Base-by-base conservation (phyloP, 148 eudicot genomes). In the Drosera capensis region DNA sequence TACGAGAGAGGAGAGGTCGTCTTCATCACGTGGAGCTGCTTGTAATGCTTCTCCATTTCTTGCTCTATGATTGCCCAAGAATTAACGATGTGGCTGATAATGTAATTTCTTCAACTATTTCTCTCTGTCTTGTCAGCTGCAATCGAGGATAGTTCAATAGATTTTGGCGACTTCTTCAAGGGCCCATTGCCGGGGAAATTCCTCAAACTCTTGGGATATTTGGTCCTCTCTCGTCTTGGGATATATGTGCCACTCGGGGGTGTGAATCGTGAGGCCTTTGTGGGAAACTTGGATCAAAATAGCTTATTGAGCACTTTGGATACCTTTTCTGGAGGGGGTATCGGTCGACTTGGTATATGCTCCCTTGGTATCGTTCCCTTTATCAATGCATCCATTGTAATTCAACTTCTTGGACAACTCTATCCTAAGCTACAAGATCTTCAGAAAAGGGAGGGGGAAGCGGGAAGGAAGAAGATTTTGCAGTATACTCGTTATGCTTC, bases 141-240 rank as follows among this genome's bases (percentile, higher is more conserved):
- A 36, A 92, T 92, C 66, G 99, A 92, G 63, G 95, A 92, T 58
- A 92, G 90, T 52, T 78, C 94, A 47, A 82, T 92, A 49, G 95
- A 85, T 65, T 69, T 92, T 44, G 99, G 94, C 40, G 99, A 92
- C 69, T 92, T 92, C 74, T 92, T 92, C 67, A 92, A 82, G 62
- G 99, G 99, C 8, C 99, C 99, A n/a, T 68, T 92, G 60, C 99
- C 99, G 0, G 99, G 94, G 39, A 92, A 92, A 52, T 92, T 92
- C 61, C 94, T 92, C 45, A 66, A 73, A 71, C 82, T 92, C 28
- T 72, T 92, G 68, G 99, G 99, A 29, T 77, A 46, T 55, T 59
- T 92, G 59, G 99, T 83, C 25, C 55, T 92, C 29, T 92, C 99
- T 55, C 81, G 99, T 24, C 82, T 92, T 54, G 99, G 99, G 43